These are phyloP conservation scores for Alnus glutinosa DNA, from an alignment of 306 rosid genomes.

Conservation along the genomic window DNA sequence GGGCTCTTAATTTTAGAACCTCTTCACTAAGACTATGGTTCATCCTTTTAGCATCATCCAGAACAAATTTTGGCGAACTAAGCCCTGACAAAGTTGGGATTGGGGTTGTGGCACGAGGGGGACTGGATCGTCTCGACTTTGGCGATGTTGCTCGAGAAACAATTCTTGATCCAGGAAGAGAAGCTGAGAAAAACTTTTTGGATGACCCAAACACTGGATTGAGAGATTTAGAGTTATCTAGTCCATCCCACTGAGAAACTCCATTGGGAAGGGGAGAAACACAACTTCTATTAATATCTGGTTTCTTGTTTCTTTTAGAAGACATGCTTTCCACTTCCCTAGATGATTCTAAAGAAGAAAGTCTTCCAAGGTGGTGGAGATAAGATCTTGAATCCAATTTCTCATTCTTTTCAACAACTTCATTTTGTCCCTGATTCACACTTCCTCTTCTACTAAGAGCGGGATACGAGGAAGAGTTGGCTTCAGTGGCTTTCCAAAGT, in stretches of 20 bases:
- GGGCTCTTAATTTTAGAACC: conserved; percentile 84
- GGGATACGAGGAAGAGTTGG: conserved; percentile 73
- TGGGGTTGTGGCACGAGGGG: conserved; percentile 98
- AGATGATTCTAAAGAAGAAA: conserved; percentile 76
- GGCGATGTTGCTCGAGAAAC: conserved; percentile 99
- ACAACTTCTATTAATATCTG: conserved; percentile 91
- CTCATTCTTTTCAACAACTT: conserved; percentile 71
- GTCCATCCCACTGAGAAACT: conserved; percentile 88
- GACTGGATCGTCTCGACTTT: conserved; percentile 94
- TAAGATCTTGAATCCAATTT: conserved; percentile 80
- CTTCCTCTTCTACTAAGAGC: conserved; percentile 89
- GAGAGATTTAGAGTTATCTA: conserved; percentile 80
- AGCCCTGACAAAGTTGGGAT: conserved; percentile 99
- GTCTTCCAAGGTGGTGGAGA: conserved; percentile 67
- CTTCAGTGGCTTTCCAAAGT: conserved; percentile 75
- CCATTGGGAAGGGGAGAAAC: conserved; percentile 95
- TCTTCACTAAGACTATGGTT: conserved; percentile 92
- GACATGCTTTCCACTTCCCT: conserved; percentile 78
- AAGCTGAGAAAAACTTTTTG: conserved; percentile 96
- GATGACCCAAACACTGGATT: conserved; percentile 98
- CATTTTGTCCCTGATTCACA: conserved; percentile 68
- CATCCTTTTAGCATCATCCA: conserved; percentile 86
- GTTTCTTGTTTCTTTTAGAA: conserved; percentile 92
- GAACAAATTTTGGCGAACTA: conserved; percentile 81
- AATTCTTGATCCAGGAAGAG: conserved; percentile 99